A percentile compares a stretch with the other conserved stretches of the same genome.
phyloP scores from a whole-genome alignment of 2,329 filamentous ascomycete species.

The Alternaria longipes region DNA sequence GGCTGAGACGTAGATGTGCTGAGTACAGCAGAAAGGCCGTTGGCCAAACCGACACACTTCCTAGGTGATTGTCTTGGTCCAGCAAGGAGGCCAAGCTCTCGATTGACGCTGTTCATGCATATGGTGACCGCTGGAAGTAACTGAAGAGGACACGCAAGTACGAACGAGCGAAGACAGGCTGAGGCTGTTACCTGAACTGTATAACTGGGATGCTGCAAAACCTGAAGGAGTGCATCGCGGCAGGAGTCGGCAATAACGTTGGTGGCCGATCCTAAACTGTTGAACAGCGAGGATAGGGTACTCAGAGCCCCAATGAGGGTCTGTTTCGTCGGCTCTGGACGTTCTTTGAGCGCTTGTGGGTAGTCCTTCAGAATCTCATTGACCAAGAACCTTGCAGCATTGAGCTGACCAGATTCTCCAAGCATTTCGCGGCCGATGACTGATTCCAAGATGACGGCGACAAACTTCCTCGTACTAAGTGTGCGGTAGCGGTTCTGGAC shows the following conservation, averaged over 20 bases:
- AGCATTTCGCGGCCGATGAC: constrained; percentile 83
- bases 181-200: constrained; percentile 93
- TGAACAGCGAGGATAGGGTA: constrained; percentile 80
- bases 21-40: constrained; percentile 88
- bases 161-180: constrained; percentile 84
- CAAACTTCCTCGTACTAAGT: constrained; percentile 82
- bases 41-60: constrained; percentile 88
- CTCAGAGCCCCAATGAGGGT: constrained; percentile 81
- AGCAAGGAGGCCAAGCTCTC: constrained; percentile 81
- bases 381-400: constrained; percentile 81
- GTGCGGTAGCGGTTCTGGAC: constrained; percentile 87
- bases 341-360: constrained; percentile 85
- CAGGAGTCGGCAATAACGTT: constrained; percentile 82
- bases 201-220: constrained; percentile 93
- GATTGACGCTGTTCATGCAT: constrained; percentile 92
- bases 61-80: constrained; percentile 80
- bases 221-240: constrained; percentile 86
- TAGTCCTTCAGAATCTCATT: constrained; percentile 95
- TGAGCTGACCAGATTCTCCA: constrained; percentile 87
- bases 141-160: constrained; percentile 90
- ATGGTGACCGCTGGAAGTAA: constrained; percentile 90
- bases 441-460: constrained; percentile 84
- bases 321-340: constrained; percentile 87
- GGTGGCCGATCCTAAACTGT: constrained; percentile 81
- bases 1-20: constrained; percentile 89